Percentiles rank a stretch among this genome's conserved stretches.
phyloP scores from a whole-genome alignment of 768 basidiomycete species.

The Neoboletus brunneissimus region DNA sequence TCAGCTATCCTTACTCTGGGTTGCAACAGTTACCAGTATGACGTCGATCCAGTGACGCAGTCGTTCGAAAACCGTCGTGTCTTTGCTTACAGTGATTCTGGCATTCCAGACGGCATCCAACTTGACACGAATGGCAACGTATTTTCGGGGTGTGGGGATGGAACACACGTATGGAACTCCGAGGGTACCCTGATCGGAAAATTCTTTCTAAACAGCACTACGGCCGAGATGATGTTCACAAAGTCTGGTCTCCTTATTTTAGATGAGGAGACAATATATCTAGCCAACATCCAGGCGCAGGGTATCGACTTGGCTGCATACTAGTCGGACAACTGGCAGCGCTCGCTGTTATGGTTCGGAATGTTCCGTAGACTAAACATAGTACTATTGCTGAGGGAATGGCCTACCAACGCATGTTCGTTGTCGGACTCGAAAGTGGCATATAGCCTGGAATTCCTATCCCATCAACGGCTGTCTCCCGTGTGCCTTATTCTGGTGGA shows the following conservation, averaged over 20 bases:
- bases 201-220: conserved; percentile 23
- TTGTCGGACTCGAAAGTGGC: neutral
- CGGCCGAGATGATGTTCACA: conserved; percentile 42
- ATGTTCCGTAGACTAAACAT: neutral
- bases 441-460: too few species aligned
- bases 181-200: conserved; percentile 42
- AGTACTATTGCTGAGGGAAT: neutral
- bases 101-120: conserved; percentile 66
- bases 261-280: conserved; percentile 31
- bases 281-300: conserved; percentile 27
- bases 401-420: too few species aligned
- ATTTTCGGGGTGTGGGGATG: conserved; percentile 65
- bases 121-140: conserved; percentile 65
- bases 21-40: conserved; percentile 57
- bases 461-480: too few species aligned
- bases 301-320: conserved; percentile 15
- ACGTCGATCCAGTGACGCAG: conserved; percentile 56
- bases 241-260: conserved; percentile 39
- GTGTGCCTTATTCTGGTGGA: neutral
- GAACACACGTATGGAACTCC: conserved; percentile 58
- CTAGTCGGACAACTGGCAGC: neutral
- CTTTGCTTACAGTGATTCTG: conserved; percentile 66
- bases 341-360: neutral
- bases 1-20: neutral
- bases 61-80: conserved; percentile 59